phyloP scores from a whole-genome alignment of 2,329 filamentous ascomycete genomes.

The Monilinia polystroma region DNA sequence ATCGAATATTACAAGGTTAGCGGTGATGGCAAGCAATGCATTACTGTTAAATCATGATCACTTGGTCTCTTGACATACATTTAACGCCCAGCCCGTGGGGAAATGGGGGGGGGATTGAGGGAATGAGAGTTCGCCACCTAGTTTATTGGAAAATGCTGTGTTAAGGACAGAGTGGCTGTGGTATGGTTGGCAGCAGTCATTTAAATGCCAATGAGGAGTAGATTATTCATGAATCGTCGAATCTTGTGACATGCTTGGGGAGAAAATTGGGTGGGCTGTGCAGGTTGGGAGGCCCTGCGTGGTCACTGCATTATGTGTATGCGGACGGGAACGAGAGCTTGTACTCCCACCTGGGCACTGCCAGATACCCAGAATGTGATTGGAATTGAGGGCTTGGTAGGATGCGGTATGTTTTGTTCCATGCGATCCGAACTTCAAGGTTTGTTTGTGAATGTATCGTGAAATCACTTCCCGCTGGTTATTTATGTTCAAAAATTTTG shows the following conservation, averaged over 20 bases:
- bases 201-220: background rate
- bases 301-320: slow-evolving; percentile 1
- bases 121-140: slow-evolving; percentile 17
- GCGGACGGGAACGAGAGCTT: background rate
- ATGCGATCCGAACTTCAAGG: too few relatives aligned
- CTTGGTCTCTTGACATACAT: slow-evolving; percentile 10
- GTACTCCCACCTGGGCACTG: background rate
- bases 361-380: background rate
- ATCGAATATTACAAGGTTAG: background rate
- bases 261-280: background rate
- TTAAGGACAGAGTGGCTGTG: slow-evolving; percentile 12
- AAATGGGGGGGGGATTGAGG: background rate
- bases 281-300: background rate
- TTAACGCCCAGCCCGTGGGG: slow-evolving; percentile 2
- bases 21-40: too few relatives aligned
- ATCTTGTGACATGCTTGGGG: background rate
- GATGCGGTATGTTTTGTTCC: background rate
- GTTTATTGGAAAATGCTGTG: slow-evolving; percentile 1
- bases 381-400: background rate
- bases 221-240: background rate
- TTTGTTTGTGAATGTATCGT: too few relatives aligned
- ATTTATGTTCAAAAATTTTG: too few relatives aligned
- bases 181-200: slow-evolving; percentile 1
- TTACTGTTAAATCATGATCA: slow-evolving; percentile 11
- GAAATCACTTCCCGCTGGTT: too few relatives aligned